Percentiles rank a stretch among this genome's conserved stretches.
phyloP scores from a whole-genome alignment of 306 rosid species.

The Argentina anserina region DNA sequence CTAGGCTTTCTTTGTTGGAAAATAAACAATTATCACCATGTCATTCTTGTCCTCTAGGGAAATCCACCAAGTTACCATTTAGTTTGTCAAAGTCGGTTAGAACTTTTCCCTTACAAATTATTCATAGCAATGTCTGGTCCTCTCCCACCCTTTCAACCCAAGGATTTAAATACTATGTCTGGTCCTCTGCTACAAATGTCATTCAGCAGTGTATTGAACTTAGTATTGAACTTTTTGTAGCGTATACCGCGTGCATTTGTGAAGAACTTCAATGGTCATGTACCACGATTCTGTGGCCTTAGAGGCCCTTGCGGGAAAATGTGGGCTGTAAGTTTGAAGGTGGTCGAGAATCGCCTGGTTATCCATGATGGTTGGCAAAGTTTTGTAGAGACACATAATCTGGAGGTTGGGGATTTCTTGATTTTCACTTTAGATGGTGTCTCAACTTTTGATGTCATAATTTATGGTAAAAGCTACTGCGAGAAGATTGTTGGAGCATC shows the following conservation, averaged over 20 bases:
- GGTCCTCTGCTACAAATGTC: not conserved
- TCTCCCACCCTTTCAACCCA: too few relatives aligned
- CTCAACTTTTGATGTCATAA: slow-evolving; percentile 5
- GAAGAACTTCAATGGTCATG: not conserved
- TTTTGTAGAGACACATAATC: slow-evolving; percentile 14
- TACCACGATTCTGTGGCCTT: not conserved
- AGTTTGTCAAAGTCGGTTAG: not conserved
- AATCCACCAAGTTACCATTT: not conserved
- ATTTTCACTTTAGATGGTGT: not conserved
- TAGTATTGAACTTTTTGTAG: not conserved
- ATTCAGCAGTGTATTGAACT: not conserved
- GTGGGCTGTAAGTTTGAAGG: slow-evolving; percentile 9
- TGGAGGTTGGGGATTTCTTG: slow-evolving; percentile 8
- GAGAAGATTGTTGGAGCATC: slow-evolving; percentile 2
- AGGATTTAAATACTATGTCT: too few relatives aligned
- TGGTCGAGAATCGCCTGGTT: not conserved
- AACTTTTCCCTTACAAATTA: not conserved
- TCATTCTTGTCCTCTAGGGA: not conserved
- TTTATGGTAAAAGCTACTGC: slow-evolving; percentile 8
- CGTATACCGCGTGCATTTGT: not conserved
- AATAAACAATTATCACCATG: too few relatives aligned
- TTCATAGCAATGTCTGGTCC: not conserved
- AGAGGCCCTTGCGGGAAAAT: not conserved
- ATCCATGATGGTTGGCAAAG: slow-evolving; percentile 18
- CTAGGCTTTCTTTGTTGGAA: not conserved